Conservation (phyloP, 164 flowering plant genomes). For the Tinospora cordifolia region DNA sequence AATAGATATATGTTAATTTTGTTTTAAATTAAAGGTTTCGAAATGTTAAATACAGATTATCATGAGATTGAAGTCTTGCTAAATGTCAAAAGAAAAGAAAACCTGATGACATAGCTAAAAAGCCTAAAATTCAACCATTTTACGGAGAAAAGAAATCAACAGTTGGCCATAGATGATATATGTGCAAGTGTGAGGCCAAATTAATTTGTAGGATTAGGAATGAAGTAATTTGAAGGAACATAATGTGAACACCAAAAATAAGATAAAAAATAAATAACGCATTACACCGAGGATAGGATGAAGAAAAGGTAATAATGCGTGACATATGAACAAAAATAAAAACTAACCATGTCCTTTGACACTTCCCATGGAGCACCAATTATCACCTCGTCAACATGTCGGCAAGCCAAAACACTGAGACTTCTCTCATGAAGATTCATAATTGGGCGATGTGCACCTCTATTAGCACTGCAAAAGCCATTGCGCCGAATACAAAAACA, state of each 20-base stretch:
- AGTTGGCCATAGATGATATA: too few relatives aligned
- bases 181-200: too few relatives aligned
- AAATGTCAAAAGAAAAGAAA: too few relatives aligned
- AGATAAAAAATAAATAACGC: not conserved
- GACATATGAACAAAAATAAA: constrained; percentile 6
- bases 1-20: too few relatives aligned
- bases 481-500: not conserved
- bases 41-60: too few relatives aligned
- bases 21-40: too few relatives aligned
- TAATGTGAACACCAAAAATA: too few relatives aligned
- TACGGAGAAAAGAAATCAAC: too few relatives aligned
- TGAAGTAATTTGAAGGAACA: too few relatives aligned
- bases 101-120: too few relatives aligned
- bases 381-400: constrained; percentile 90
- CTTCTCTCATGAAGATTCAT: constrained; percentile 99
- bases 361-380: constrained; percentile 98
- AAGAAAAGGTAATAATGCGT: not conserved
- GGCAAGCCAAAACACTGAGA: constrained; percentile 89
- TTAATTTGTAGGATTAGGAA: not conserved
- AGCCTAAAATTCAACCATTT: too few relatives aligned
- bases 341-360: constrained; percentile 84
- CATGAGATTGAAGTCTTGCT: too few relatives aligned
- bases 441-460: constrained; percentile 93
- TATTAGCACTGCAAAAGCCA: constrained; percentile 50
- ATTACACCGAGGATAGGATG: not conserved